Percentiles rank a stretch among this genome's conserved stretches.
Evolutionary conservation across 192 early-diverging fungal genomes (phyloP).

Genomic region (Coemansia umbellata): DNA sequence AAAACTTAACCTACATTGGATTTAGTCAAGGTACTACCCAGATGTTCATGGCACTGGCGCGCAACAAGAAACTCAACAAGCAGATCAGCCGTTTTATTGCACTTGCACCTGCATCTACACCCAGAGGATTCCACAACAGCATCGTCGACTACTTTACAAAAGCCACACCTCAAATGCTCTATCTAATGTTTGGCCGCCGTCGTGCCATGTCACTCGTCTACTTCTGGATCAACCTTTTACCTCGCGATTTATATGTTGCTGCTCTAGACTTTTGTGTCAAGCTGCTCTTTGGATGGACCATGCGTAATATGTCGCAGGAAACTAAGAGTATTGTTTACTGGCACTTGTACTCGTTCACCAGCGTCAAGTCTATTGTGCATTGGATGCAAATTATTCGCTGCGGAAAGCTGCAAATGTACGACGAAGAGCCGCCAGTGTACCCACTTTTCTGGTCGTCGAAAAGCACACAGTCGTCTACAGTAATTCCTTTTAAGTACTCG

Average conservation of each 20-base stretch:
- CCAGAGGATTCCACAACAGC: conserved; percentile 73
- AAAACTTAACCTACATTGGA: conserved; percentile 88
- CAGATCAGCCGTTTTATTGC: conserved; percentile 88
- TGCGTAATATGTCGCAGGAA: conserved; percentile 60
- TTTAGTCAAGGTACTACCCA: conserved; percentile 94
- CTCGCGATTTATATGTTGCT: conserved; percentile 67
- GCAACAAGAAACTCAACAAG: conserved; percentile 73
- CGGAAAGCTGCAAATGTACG: conserved; percentile 87
- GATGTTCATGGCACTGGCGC: conserved; percentile 81
- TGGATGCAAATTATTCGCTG: conserved; percentile 95
- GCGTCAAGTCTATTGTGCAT: conserved; percentile 88
- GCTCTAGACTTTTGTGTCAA: conserved; percentile 66
- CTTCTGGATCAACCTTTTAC: conserved; percentile 82
- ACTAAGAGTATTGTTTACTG: conserved; percentile 79
- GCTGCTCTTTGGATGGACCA: conserved; percentile 84
- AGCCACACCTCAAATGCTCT: conserved; percentile 80
- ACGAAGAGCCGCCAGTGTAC: conserved; percentile 66
- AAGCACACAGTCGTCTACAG: neutral
- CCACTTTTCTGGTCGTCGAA: conserved; percentile 34
- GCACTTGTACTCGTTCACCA: conserved; percentile 85
- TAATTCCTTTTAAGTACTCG: neutral
- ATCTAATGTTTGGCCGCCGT: conserved; percentile 84
- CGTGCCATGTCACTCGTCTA: conserved; percentile 69
- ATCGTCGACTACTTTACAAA: conserved; percentile 78
- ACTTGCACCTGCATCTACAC: conserved; percentile 87